Conservation (phyloP, 2,329 filamentous ascomycete genomes). For the Ilyonectria mors-panacis region DNA sequence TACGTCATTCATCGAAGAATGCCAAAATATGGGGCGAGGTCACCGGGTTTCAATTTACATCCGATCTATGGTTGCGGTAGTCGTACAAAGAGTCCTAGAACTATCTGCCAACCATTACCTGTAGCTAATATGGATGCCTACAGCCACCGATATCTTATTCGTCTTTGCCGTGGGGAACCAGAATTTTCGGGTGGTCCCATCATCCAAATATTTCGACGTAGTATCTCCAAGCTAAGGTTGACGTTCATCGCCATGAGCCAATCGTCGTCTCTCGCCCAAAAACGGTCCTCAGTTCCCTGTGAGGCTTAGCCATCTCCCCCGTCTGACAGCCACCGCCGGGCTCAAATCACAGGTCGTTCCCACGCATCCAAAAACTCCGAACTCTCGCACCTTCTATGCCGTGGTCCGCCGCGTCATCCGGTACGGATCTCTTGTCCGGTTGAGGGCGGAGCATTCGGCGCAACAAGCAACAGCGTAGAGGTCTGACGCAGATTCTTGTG, state of each 20-base stretch:
- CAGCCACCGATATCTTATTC: background rate
- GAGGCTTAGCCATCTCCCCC: background rate
- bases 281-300: conserved; percentile 3
- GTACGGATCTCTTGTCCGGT: background rate
- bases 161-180: background rate
- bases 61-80: background rate
- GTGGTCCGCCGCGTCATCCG: conserved; percentile 11
- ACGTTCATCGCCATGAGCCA: conserved; percentile 26
- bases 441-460: background rate
- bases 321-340: conserved; percentile 5
- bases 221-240: conserved; percentile 1
- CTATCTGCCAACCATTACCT: background rate
- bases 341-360: conserved; percentile 23
- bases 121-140: background rate
- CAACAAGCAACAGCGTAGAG: conserved; percentile 1
- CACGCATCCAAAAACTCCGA: conserved; percentile 42
- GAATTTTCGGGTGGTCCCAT: background rate
- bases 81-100: background rate
- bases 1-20: background rate
- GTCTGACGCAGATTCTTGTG: background rate
- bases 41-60: background rate
- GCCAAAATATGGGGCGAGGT: background rate
- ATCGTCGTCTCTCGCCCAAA: conserved; percentile 10
- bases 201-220: background rate
- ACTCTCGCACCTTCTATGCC: conserved; percentile 36